A percentile compares a stretch with the other conserved stretches of the same genome.
Evolutionary conservation across 1,139 yeast genomes (phyloP).

Genomic region (Waltiozyma sp.): DNA sequence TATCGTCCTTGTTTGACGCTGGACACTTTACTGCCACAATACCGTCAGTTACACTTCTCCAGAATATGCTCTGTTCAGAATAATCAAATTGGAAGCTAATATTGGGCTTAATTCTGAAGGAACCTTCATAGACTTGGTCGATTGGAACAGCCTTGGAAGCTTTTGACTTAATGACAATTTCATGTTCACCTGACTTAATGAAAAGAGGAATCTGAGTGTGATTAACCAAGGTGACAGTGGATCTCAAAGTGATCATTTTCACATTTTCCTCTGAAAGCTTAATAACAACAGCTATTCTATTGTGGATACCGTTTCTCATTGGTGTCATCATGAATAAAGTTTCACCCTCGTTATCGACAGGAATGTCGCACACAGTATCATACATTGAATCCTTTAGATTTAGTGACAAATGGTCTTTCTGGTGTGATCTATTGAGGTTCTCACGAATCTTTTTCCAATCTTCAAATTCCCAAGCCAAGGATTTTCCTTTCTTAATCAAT

Average conservation of each 20-base stretch:
- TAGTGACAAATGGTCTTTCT: conserved; percentile 50
- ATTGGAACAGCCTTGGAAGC: conserved; percentile 60
- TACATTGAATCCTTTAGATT: conserved; percentile 45
- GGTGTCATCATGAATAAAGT: conserved; percentile 62
- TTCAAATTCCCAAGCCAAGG: conserved; percentile 82
- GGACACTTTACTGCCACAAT: conserved; percentile 53
- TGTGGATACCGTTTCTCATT: conserved; percentile 50
- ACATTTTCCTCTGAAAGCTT: conserved; percentile 63
- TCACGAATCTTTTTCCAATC: conserved; percentile 89
- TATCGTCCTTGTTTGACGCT: conserved; percentile 27
- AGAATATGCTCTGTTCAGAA: conserved; percentile 50
- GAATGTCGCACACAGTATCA: conserved; percentile 40
- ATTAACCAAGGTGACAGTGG: conserved; percentile 64
- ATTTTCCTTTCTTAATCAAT: conserved; percentile 39
- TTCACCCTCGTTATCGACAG: conserved; percentile 80
- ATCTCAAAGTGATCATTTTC: conserved; percentile 63
- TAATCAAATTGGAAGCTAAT: conserved; percentile 45
- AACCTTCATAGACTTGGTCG: conserved; percentile 48
- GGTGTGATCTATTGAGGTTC: conserved; percentile 56
- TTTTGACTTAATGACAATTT: conserved; percentile 38
- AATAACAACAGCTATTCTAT: conserved; percentile 64
- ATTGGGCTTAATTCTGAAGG: conserved; percentile 53
- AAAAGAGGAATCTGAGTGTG: conserved; percentile 53
- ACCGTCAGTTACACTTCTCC: conserved; percentile 52
- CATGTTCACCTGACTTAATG: conserved; percentile 25